Conservation (phyloP, 2,329 filamentous ascomycete genomes). For the Aspergillus candidus region DNA sequence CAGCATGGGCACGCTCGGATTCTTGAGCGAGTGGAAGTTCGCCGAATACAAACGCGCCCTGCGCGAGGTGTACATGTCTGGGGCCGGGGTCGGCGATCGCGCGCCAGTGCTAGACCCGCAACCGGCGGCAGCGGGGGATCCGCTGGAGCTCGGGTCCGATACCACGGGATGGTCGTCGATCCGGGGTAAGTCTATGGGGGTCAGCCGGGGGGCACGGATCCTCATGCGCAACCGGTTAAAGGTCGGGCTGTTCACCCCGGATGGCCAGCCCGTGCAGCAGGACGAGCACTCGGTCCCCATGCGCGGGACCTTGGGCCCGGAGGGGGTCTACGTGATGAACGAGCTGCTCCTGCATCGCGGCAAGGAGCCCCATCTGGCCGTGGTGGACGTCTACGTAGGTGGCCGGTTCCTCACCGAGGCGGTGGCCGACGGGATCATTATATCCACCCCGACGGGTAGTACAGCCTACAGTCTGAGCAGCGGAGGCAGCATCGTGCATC, state of each 20-base stretch:
- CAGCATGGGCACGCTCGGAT: constrained; percentile 93
- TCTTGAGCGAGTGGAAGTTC: constrained; percentile 96
- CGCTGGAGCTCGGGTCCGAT: constrained; percentile 23
- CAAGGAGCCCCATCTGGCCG: constrained; percentile 78
- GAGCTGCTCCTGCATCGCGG: constrained; percentile 92
- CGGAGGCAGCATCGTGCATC: constrained; percentile 90
- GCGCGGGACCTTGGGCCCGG: constrained; percentile 26
- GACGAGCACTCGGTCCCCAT: constrained; percentile 40
- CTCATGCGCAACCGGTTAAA: constrained; percentile 80
- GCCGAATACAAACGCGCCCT: constrained; percentile 87
- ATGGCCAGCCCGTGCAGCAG: constrained; percentile 48
- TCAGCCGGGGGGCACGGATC: constrained; percentile 67
- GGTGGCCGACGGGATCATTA: constrained; percentile 89
- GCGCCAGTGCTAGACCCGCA: constrained; percentile 38
- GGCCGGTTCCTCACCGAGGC: constrained; percentile 87
- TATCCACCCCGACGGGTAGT: constrained; percentile 88
- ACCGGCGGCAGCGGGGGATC: constrained; percentile 21
- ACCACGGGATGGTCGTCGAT: constrained; percentile 63
- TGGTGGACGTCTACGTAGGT: constrained; percentile 87
- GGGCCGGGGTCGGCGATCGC: constrained; percentile 48
- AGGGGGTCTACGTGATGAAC: constrained; percentile 71
- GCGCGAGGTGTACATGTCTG: constrained; percentile 84
- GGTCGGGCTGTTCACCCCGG: constrained; percentile 72
- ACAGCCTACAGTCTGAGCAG: constrained; percentile 94
- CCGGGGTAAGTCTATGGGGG: constrained; percentile 75